Percentiles rank a stretch among this genome's conserved stretches.
Evolutionary conservation across 371 early-diverging fungal species (phyloP).

Genomic region (Fennellomyces sp.): DNA sequence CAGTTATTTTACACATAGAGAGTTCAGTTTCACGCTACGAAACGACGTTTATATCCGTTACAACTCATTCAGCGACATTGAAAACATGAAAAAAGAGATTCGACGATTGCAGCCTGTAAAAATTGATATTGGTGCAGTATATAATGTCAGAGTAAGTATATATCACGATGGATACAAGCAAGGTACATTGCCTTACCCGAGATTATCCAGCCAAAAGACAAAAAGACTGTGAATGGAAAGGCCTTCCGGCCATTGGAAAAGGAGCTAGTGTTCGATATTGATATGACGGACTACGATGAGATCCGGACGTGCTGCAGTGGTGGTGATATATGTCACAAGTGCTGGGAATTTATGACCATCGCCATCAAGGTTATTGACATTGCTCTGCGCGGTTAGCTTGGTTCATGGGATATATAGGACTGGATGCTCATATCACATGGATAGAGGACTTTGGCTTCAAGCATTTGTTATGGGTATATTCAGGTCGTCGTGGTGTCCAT

Average conservation of each 20-base stretch:
- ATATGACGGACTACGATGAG: slow-evolving; percentile 99
- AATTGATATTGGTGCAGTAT: slow-evolving; percentile 99
- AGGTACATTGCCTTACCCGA: too few relatives aligned
- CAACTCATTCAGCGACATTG: slow-evolving; percentile 76
- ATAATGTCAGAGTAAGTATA: slow-evolving; percentile 66
- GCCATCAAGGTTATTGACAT: slow-evolving; percentile 88
- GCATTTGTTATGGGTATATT: slow-evolving; percentile 95
- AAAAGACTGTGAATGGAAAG: slow-evolving; percentile 70
- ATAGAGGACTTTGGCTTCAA: slow-evolving; percentile 96
- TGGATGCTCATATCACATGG: not conserved
- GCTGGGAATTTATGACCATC: slow-evolving; percentile 95
- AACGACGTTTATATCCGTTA: slow-evolving; percentile 88
- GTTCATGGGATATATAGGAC: not conserved
- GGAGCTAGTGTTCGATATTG: slow-evolving; percentile 99
- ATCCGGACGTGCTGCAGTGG: slow-evolving; percentile 95
- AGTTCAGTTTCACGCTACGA: slow-evolving; percentile 91
- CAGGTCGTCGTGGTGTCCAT: slow-evolving; percentile 99
- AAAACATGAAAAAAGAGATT: slow-evolving; percentile 82
- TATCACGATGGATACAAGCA: not conserved
- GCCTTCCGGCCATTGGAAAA: slow-evolving; percentile 81
- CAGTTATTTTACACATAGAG: slow-evolving; percentile 80
- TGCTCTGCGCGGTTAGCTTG: slow-evolving; percentile 60
- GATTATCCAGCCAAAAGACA: slow-evolving; percentile 83
- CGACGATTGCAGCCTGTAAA: slow-evolving; percentile 79
- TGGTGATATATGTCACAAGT: slow-evolving; percentile 87